These are phyloP conservation scores for Conringia planisiliqua DNA, from an alignment of 345 rosid species.

Conservation along the genomic window DNA sequence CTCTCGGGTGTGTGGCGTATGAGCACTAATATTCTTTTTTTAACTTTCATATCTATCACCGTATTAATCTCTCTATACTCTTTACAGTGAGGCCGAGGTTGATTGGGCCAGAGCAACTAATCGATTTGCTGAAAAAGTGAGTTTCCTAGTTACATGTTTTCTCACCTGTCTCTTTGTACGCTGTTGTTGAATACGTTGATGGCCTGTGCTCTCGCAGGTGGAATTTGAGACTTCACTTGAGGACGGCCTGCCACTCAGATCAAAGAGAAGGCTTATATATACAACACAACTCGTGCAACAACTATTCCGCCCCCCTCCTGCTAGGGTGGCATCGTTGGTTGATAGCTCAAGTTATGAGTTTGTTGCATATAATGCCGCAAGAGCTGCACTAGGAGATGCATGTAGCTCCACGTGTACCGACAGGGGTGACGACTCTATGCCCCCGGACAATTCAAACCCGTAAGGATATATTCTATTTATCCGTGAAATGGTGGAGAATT, in stretches of 20 bases:
- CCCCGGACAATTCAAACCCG: conserved; percentile 40
- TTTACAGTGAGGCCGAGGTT: conserved; percentile 61
- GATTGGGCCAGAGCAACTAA: conserved; percentile 67
- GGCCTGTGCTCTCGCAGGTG: conserved; percentile 43
- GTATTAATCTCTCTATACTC: neutral
- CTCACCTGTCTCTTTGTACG: neutral
- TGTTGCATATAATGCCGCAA: conserved; percentile 44
- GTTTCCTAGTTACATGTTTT: conserved; percentile 19
- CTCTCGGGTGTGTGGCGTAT: conserved; percentile 51
- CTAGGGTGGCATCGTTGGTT: conserved; percentile 44
- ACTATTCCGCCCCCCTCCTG: conserved; percentile 51
- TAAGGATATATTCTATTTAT: conserved; percentile 38
- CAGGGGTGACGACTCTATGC: conserved; percentile 29
- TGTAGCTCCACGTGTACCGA: conserved; percentile 44
- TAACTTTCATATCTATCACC: neutral
- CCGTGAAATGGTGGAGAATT: neutral
- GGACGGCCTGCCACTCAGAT: conserved; percentile 45
- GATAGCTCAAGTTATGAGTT: conserved; percentile 49
- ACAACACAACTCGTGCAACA: conserved; percentile 85
- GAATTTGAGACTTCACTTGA: conserved; percentile 57
- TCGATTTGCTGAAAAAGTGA: conserved; percentile 70
- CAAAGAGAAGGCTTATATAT: conserved; percentile 74
- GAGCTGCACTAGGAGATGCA: conserved; percentile 71
- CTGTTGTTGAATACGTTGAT: conserved; percentile 17
- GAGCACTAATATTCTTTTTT: neutral